phyloP scores from a whole-genome alignment of 208 protist species.

The Trypanosoma boissoni region DNA sequence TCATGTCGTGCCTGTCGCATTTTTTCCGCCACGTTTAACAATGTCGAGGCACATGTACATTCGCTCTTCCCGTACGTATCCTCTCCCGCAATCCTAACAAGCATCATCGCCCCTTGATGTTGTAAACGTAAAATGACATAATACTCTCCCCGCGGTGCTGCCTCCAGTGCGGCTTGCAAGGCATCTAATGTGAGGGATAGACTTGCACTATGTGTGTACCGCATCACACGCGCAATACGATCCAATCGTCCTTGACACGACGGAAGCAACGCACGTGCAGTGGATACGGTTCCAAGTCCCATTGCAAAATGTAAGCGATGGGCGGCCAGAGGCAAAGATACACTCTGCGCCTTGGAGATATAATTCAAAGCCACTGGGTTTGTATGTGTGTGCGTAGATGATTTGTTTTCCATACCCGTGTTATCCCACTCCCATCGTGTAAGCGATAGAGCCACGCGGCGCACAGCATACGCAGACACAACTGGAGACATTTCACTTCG shows the following conservation, averaged over 20 bases:
- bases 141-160: constrained; percentile 3
- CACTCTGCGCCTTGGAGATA: background rate
- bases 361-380: background rate
- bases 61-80: no score
- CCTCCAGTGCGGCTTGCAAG: constrained; percentile 13
- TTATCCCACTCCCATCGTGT: constrained; percentile 6
- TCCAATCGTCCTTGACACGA: constrained; percentile 33
- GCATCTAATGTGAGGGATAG: constrained; percentile 21
- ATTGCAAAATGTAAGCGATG: constrained; percentile 20
- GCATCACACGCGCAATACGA: constrained; percentile 37
- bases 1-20: no score
- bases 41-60: no score
- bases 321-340: background rate
- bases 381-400: background rate
- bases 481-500: constrained; percentile 5
- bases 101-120: no score
- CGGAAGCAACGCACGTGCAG: constrained; percentile 32
- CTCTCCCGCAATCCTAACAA: no score
- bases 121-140: no score
- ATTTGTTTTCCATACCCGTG: background rate
- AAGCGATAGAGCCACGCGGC: constrained; percentile 6
- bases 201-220: constrained; percentile 28
- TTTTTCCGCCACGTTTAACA: no score
- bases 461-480: constrained; percentile 11
- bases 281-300: constrained; percentile 33